phyloP scores from a whole-genome alignment of 495 filamentous ascomycete species.

The Penicillium coprophilum region DNA sequence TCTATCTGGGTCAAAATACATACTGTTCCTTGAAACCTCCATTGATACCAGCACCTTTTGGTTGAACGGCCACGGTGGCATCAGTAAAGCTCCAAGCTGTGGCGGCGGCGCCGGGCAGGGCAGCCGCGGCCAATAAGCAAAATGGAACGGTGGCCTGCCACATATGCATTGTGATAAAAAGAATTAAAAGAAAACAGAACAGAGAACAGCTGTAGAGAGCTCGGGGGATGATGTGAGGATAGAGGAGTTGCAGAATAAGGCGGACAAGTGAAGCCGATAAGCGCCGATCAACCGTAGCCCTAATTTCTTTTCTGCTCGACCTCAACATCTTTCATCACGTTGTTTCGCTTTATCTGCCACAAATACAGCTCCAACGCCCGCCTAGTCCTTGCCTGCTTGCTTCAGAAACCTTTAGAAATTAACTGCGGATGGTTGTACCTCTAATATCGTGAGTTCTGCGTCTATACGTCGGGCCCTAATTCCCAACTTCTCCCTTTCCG shows the following conservation, averaged over 20 bases:
- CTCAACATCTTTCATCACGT: slow-evolving; percentile 16
- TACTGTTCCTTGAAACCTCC: slow-evolving; percentile 73
- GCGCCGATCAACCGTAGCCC: slow-evolving; percentile 34
- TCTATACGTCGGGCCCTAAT: slow-evolving; percentile 20
- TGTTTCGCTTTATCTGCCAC: slow-evolving; percentile 8
- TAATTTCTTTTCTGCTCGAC: slow-evolving; percentile 37
- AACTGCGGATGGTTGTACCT: slow-evolving; percentile 9
- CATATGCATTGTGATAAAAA: slow-evolving; percentile 40
- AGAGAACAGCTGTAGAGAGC: slow-evolving; percentile 11
- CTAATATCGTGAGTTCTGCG: slow-evolving; percentile 18
- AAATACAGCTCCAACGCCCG: slow-evolving; percentile 1
- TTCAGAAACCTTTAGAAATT: neutral
- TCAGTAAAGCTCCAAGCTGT: slow-evolving; percentile 84
- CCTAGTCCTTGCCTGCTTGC: neutral
- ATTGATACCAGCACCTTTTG: slow-evolving; percentile 66
- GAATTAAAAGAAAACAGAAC: slow-evolving; percentile 10
- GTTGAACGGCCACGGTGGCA: slow-evolving; percentile 72
- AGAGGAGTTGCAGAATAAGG: slow-evolving; percentile 33
- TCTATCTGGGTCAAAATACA: slow-evolving; percentile 1
- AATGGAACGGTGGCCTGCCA: slow-evolving; percentile 42
- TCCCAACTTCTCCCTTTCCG: slow-evolving; percentile 20
- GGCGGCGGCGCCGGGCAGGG: slow-evolving; percentile 54
- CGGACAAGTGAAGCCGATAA: slow-evolving; percentile 32
- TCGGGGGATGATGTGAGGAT: slow-evolving; percentile 5
- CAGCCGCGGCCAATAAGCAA: slow-evolving; percentile 40